These are phyloP conservation scores for Arxiozyma slooffiae DNA, from an alignment of 1,139 yeast species.

Conservation along the genomic window DNA sequence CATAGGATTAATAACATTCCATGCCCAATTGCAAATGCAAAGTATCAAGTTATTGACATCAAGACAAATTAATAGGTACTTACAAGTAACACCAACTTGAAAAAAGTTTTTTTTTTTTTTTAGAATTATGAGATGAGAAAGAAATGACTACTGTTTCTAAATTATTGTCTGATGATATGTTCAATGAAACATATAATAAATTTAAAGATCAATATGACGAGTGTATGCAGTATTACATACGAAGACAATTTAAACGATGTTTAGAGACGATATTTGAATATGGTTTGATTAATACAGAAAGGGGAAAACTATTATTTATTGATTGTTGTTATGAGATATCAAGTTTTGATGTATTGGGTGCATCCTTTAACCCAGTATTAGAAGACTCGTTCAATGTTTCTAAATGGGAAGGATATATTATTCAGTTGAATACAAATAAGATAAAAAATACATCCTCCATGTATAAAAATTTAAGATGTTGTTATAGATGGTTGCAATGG, in stretches of 20 bases:
- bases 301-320: conserved; percentile 8
- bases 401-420: background rate
- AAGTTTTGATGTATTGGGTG: conserved; percentile 6
- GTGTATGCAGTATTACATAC: conserved; percentile 17
- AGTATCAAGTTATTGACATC: no score
- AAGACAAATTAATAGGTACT: background rate
- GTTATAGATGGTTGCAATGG: conserved; percentile 9
- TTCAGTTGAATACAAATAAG: conserved; percentile 2
- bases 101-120: no score
- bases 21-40: no score
- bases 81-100: background rate
- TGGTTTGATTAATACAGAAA: conserved; percentile 10
- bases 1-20: no score
- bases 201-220: conserved; percentile 10
- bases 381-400: background rate
- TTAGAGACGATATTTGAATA: conserved; percentile 15
- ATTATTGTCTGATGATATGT: conserved; percentile 1
- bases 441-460: background rate
- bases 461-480: conserved; percentile 13
- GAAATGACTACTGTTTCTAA: background rate
- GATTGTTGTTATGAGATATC: conserved; percentile 3
- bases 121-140: background rate
- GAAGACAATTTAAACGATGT: conserved; percentile 16
- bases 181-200: background rate
- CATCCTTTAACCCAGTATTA: conserved; percentile 1